These are phyloP conservation scores for Nidularia pulvinata DNA, from an alignment of 768 basidiomycete species.

Conservation along the genomic window DNA sequence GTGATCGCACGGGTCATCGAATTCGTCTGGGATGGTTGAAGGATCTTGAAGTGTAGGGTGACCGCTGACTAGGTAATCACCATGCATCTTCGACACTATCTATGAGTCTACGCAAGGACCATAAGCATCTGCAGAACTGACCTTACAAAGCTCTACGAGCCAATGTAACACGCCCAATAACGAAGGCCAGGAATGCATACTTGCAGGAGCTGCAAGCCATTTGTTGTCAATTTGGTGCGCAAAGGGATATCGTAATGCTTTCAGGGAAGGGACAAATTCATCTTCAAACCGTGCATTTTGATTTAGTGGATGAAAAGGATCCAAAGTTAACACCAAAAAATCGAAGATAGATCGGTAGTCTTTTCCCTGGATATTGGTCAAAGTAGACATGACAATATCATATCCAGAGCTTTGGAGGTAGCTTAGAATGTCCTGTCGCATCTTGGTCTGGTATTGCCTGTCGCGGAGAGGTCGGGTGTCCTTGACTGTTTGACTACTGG, in stretches of 20 bases:
- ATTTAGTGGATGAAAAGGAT: constrained; percentile 64
- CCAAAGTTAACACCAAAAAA: constrained; percentile 69
- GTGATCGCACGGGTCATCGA: constrained; percentile 74
- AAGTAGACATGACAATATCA: constrained; percentile 65
- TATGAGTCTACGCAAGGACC: background rate
- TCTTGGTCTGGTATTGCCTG: constrained; percentile 66
- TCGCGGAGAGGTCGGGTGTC: constrained; percentile 84
- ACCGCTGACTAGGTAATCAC: constrained; percentile 55
- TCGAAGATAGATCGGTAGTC: constrained; percentile 88
- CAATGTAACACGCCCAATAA: constrained; percentile 90
- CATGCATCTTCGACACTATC: constrained; percentile 23
- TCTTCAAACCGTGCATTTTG: constrained; percentile 66
- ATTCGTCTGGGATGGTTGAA: constrained; percentile 66
- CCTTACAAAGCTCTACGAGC: constrained; percentile 87
- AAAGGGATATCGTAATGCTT: constrained; percentile 81
- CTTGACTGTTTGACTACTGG: constrained; percentile 57
- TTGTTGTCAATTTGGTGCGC: constrained; percentile 79
- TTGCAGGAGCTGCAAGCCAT: constrained; percentile 86
- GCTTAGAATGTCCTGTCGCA: constrained; percentile 73
- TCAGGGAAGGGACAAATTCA: constrained; percentile 76
- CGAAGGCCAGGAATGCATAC: constrained; percentile 91
- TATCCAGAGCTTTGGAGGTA: constrained; percentile 71
- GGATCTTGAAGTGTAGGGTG: constrained; percentile 70
- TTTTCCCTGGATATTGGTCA: constrained; percentile 80
- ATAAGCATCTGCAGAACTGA: constrained; percentile 24